Evolutionary conservation across 192 early-diverging fungal species (phyloP).

Genomic region (Coemansia aciculifera): DNA sequence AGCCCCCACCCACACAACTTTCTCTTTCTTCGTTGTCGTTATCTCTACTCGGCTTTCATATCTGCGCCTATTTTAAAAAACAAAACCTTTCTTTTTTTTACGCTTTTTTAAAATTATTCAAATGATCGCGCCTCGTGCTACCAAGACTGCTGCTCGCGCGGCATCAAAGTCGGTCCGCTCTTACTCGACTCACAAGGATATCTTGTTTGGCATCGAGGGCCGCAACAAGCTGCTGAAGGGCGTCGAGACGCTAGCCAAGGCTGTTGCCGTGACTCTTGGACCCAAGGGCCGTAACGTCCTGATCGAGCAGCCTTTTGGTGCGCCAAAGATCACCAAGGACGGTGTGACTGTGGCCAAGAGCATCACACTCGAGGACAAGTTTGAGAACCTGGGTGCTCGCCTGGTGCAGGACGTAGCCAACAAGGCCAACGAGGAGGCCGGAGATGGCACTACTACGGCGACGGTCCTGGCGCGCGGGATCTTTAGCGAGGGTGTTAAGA

Average conservation of each 20-base stretch:
- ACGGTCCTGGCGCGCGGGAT: slow-evolving; percentile 98
- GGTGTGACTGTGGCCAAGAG: slow-evolving; percentile 99
- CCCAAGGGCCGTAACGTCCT: slow-evolving; percentile 99
- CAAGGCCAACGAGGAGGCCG: slow-evolving; percentile 99
- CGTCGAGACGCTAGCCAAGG: slow-evolving; percentile 95
- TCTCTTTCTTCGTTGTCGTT: background rate
- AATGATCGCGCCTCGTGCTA: slow-evolving; percentile 50
- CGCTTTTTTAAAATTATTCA: background rate
- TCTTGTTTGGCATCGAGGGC: slow-evolving; percentile 95
- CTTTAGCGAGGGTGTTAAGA: slow-evolving; percentile 99
- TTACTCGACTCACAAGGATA: slow-evolving; percentile 95
- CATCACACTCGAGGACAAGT: slow-evolving; percentile 95
- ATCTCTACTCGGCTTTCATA: slow-evolving; percentile 1
- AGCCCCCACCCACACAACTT: background rate
- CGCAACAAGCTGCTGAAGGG: slow-evolving; percentile 89
- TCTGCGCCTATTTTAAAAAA: background rate
- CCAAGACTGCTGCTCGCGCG: slow-evolving; percentile 29
- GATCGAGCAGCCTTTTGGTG: slow-evolving; percentile 96
- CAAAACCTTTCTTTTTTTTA: background rate
- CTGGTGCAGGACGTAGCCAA: slow-evolving; percentile 99
- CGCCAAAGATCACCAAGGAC: slow-evolving; percentile 99
- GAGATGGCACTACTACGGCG: slow-evolving; percentile 99
- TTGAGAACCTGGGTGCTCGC: slow-evolving; percentile 97
- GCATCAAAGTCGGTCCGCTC: slow-evolving; percentile 43
- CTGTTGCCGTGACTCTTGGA: slow-evolving; percentile 98